Evolutionary conservation across 2,329 filamentous ascomycete species (phyloP), one percentile per base, ranked within the genome.

Genomic region (Fusarium odoratissimum): DNA sequence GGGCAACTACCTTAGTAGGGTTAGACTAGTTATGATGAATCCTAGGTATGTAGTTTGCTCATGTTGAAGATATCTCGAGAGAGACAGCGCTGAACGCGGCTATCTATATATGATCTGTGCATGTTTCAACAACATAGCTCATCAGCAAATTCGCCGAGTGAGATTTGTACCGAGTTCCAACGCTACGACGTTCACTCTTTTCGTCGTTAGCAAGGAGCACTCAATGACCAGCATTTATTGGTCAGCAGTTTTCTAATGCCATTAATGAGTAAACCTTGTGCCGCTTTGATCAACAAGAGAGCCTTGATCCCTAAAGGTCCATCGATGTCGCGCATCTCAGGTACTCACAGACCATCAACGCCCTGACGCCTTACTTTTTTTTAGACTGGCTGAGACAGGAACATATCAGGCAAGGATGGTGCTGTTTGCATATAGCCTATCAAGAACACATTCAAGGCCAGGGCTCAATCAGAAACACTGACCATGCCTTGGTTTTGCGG

Each of bases 281-380:
- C 46, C 46, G 54, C 54, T 55, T 59, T 67, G 64, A 60, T 64
- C 64, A 42, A 60, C 54, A 55, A 48, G 30, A 40, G 30, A 54
- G 31, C 57, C 37, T 35, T 54, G 23, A 40, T 38, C 30, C 33
- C 31, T 33, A 25, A 28, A 12, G 33, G 16, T 40, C 38, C 21
- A 57, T 44, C n/a, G 28, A 71, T 71, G 62, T 62, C 42, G 37
- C 48, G 52, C 65, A 57, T 41, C 44, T 59, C 14, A 25, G 48
- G 35, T 38, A 61, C 61, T 69, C 68, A 68, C 63, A 62, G 52
- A 72, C 57, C 67, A 72, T 33, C 48, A 69, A 42, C 58, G 49
- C 63, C 63, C 68, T 64, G 12, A 33, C 33, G 54, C 33, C 16
- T 13, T 49, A 33, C 33, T 49, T n/a, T 66, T 67, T 56, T 54